Evolutionary conservation across 2,329 filamentous ascomycete species (phyloP).

Genomic region (Akanthomyces muscarius): DNA sequence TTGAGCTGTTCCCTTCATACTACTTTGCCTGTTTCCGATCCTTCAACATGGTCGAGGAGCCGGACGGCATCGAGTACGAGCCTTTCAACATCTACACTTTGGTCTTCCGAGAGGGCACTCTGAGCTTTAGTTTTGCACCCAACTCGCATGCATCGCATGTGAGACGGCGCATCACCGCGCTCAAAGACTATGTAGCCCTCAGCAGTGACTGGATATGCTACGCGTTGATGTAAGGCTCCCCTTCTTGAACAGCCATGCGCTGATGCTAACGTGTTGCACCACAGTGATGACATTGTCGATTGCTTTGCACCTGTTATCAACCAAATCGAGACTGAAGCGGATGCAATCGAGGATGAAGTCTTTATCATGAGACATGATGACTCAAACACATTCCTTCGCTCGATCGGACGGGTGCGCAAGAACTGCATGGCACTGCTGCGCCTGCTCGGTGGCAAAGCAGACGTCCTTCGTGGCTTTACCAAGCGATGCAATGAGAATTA

Average conservation of each 20-base stretch:
- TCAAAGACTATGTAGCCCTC: constrained; percentile 92
- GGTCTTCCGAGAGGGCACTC: constrained; percentile 89
- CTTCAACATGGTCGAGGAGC: constrained; percentile 75
- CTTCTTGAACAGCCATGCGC: neutral
- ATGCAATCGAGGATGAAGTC: constrained; percentile 91
- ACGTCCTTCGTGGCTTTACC: constrained; percentile 94
- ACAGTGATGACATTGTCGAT: constrained; percentile 92
- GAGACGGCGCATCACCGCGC: constrained; percentile 81
- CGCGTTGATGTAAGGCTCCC: constrained; percentile 73
- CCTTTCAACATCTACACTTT: constrained; percentile 96
- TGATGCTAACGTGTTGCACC: constrained; percentile 24
- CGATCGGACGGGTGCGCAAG: constrained; percentile 87
- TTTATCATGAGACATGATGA: constrained; percentile 90
- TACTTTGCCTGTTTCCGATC: constrained; percentile 98
- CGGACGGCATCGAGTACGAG: constrained; percentile 78
- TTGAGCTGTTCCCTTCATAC: constrained; percentile 94
- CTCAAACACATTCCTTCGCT: constrained; percentile 78
- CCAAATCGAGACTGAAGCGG: constrained; percentile 81
- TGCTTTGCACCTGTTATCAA: constrained; percentile 87
- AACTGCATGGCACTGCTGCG: constrained; percentile 92
- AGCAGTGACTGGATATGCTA: constrained; percentile 99
- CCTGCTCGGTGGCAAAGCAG: constrained; percentile 92
- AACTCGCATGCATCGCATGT: constrained; percentile 87
- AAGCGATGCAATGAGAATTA: constrained; percentile 99
- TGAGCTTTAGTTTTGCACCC: constrained; percentile 89